A percentile compares a stretch with the other conserved stretches of the same genome.
phyloP scores from a whole-genome alignment of 106 monocot genomes.

The Gastrodia elata region DNA sequence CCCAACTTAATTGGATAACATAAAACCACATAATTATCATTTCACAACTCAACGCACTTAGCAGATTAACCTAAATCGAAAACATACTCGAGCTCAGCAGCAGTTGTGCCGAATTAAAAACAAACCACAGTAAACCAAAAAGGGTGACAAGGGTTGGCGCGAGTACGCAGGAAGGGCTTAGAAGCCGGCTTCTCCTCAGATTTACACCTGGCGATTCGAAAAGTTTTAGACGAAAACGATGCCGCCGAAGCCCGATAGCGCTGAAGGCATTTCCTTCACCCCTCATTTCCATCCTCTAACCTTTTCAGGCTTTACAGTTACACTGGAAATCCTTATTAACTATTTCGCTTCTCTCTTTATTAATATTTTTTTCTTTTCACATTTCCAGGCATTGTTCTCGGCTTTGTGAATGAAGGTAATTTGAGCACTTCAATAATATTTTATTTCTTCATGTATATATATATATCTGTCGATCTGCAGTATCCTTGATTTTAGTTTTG shows the following conservation, averaged over 20 bases:
- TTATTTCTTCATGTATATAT: background rate
- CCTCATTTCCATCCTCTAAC: background rate
- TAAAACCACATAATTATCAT: too few relatives aligned
- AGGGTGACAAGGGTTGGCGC: background rate
- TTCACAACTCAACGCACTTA: too few relatives aligned
- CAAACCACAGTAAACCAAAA: too few relatives aligned
- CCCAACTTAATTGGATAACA: too few relatives aligned
- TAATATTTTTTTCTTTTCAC: background rate
- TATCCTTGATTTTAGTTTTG: background rate
- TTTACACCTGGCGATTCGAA: background rate
- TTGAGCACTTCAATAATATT: background rate
- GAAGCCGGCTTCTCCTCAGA: background rate
- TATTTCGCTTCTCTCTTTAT: background rate
- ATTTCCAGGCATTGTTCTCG: conserved; percentile 1
- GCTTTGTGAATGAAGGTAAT: conserved; percentile 3
- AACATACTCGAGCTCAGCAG: too few relatives aligned
- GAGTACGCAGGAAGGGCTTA: background rate
- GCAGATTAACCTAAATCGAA: too few relatives aligned
- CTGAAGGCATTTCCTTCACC: background rate
- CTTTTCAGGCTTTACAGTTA: background rate
- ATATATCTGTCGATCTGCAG: background rate
- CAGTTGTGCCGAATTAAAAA: too few relatives aligned
- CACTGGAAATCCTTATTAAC: background rate
- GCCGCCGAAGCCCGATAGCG: conserved; percentile 3
- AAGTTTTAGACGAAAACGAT: background rate